Percentiles rank a stretch among this genome's conserved stretches.
Evolutionary conservation across 169 alveolate genomes (phyloP).

Genomic region (Perkinsus olseni): DNA sequence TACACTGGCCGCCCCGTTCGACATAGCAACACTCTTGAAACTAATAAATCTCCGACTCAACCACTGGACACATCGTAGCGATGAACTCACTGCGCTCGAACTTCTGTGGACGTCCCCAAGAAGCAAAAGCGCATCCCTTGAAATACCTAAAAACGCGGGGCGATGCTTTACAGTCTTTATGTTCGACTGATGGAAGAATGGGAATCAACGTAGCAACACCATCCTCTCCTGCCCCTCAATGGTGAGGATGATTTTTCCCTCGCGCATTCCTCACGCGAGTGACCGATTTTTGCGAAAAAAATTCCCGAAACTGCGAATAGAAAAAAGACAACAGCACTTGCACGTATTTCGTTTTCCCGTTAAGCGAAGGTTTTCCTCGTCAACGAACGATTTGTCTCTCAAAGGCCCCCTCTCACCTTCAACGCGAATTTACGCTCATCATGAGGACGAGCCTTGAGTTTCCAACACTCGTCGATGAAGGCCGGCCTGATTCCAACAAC

Average conservation of each 20-base stretch:
- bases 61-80: background rate
- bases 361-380: too few relatives aligned
- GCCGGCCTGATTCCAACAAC: background rate
- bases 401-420: background rate
- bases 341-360: too few relatives aligned
- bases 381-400: too few relatives aligned
- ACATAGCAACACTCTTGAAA: background rate
- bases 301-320: too few relatives aligned
- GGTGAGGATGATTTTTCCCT: too few relatives aligned
- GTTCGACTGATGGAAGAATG: too few relatives aligned
- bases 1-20: background rate
- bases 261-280: too few relatives aligned
- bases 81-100: background rate
- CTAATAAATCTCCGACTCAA: background rate
- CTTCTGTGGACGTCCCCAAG: background rate
- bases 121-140: background rate
- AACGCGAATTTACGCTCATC: background rate
- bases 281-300: too few relatives aligned
- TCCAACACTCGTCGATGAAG: background rate
- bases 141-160: background rate
- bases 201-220: too few relatives aligned
- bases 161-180: too few relatives aligned
- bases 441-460: background rate
- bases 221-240: too few relatives aligned
- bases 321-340: too few relatives aligned